A percentile compares a stretch with the other conserved stretches of the same genome.
Conservation (phyloP, 225 moss, liverwort and hornwort genomes). For the Climacium dendroides region DNA sequence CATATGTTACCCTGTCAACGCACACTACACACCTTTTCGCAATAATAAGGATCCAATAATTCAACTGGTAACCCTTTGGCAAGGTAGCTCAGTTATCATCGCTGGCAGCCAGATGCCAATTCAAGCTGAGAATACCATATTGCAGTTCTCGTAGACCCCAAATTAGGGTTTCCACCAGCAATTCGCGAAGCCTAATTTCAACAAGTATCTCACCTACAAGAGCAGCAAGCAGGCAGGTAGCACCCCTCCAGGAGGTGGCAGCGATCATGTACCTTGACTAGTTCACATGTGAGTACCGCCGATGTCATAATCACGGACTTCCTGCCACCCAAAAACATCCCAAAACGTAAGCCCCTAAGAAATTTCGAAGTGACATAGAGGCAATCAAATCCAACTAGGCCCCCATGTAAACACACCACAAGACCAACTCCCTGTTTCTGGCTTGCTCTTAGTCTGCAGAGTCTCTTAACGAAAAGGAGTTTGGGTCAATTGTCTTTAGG, state of each 20-base stretch:
- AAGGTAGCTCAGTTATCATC: background rate
- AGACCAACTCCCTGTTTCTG: background rate
- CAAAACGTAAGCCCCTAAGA: background rate
- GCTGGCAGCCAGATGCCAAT: background rate
- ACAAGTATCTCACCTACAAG: slow-evolving; percentile 50
- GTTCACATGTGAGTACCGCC: slow-evolving; percentile 76
- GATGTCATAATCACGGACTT: slow-evolving; percentile 84
- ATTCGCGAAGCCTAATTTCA: slow-evolving; percentile 6
- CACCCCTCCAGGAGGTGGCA: slow-evolving; percentile 31
- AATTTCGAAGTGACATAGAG: background rate
- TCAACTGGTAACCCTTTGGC: background rate
- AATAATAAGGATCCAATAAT: background rate
- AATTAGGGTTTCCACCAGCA: slow-evolving; percentile 1
- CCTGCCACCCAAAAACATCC: slow-evolving; percentile 31
- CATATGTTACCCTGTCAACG: background rate
- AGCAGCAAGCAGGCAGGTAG: slow-evolving; percentile 35
- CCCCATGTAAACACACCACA: background rate
- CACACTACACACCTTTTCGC: background rate
- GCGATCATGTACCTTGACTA: slow-evolving; percentile 68
- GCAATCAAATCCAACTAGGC: background rate
- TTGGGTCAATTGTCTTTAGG: background rate
- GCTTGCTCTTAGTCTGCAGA: background rate
- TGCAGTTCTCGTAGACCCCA: background rate
- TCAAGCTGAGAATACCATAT: slow-evolving; percentile 4
- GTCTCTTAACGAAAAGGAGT: background rate